phyloP scores from a whole-genome alignment of 208 protist genomes.

The Blechomonas ayalai region DNA sequence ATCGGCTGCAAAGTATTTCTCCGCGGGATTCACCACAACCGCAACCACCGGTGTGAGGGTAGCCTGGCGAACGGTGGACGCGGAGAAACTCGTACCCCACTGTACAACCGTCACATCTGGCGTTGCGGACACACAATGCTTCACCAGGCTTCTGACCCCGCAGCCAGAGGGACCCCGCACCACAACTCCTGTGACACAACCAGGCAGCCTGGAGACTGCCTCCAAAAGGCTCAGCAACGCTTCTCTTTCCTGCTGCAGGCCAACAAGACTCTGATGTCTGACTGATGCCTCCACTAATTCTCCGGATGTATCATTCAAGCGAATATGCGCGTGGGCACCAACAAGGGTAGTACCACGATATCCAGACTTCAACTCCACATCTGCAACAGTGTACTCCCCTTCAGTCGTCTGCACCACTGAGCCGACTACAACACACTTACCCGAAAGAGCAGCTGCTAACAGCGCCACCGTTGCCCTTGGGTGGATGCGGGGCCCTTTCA shows the following conservation, averaged over 20 bases:
- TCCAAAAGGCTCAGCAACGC: constrained; percentile 18
- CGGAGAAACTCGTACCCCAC: constrained; percentile 30
- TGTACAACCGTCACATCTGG: constrained; percentile 10
- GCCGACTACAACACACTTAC: constrained; percentile 42
- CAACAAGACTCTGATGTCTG: constrained; percentile 17
- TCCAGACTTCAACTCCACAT: constrained; percentile 29
- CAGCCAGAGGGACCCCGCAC: constrained; percentile 43
- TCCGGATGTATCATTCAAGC: constrained; percentile 30
- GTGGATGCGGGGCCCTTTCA: constrained; percentile 21
- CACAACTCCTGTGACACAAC: constrained; percentile 26
- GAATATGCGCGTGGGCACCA: constrained; percentile 27
- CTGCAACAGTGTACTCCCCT: constrained; percentile 35
- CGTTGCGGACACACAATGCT: constrained; percentile 12
- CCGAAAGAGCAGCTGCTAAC: constrained; percentile 36
- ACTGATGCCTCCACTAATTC: not conserved
- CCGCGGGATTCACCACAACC: constrained; percentile 22
- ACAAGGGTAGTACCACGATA: constrained; percentile 56
- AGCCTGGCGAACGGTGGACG: constrained; percentile 4
- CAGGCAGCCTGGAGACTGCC: constrained; percentile 12
- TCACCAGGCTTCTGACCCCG: constrained; percentile 29
- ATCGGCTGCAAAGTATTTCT: constrained; percentile 33
- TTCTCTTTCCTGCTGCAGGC: constrained; percentile 19
- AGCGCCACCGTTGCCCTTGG: constrained; percentile 14
- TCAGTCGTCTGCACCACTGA: constrained; percentile 23
- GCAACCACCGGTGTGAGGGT: constrained; percentile 14